Conservation (phyloP, 1,284 basidiomycete genomes). For the Trichosporon sp. region DNA sequence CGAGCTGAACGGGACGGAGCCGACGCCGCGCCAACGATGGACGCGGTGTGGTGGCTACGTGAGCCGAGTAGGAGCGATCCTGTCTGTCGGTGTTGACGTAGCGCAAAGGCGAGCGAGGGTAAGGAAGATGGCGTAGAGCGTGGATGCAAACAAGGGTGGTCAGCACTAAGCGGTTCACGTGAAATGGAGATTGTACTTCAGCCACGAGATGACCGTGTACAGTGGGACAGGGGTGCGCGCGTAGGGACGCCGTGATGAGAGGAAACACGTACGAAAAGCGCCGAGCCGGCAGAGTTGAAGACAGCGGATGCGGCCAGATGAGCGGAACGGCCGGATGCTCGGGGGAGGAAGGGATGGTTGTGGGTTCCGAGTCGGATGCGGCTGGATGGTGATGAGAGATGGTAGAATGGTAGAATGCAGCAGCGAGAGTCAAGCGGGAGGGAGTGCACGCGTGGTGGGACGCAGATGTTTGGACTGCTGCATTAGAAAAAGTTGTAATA, state of each 20-base stretch:
- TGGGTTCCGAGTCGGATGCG: background rate
- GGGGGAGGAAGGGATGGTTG: background rate
- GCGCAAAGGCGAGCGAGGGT: background rate
- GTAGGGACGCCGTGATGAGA: background rate
- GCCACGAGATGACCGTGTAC: background rate
- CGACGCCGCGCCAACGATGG: slow-evolving; percentile 17
- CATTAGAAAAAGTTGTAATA: slow-evolving; percentile 5
- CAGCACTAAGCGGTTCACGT: background rate
- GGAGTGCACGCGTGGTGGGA: slow-evolving; percentile 5
- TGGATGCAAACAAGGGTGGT: background rate
- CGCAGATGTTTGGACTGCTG: background rate
- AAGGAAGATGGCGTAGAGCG: background rate
- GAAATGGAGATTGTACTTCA: background rate
- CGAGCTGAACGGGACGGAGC: slow-evolving; percentile 7
- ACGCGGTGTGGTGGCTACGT: slow-evolving; percentile 14
- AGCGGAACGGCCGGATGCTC: background rate
- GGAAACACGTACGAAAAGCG: slow-evolving; percentile 3
- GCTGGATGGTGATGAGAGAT: slow-evolving; percentile 5
- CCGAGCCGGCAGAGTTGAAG: background rate
- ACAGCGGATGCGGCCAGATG: background rate
- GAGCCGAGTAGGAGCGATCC: background rate
- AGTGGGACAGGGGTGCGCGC: background rate
- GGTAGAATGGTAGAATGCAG: slow-evolving; percentile 4
- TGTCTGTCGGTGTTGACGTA: background rate
- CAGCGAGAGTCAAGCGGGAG: background rate